A percentile compares a stretch with the other conserved stretches of the same genome.
These are phyloP conservation scores for Salvia rosmarinus DNA, from an alignment of 257 asterid species.

Conservation along the genomic window DNA sequence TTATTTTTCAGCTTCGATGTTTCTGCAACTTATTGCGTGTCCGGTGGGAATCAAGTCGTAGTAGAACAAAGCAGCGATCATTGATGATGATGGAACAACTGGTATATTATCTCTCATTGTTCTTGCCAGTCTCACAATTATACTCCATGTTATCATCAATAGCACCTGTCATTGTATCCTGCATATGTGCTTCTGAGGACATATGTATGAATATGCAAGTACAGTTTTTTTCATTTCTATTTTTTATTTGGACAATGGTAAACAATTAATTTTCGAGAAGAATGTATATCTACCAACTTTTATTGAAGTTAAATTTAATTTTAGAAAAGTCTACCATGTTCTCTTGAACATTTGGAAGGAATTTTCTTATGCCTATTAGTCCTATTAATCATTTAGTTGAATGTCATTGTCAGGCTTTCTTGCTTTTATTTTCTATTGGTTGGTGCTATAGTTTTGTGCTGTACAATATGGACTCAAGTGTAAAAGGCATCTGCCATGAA, in stretches of 20 bases:
- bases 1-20: slow-evolving; percentile 53
- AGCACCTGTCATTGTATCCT: slow-evolving; percentile 2
- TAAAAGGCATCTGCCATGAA: background rate
- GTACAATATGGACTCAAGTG: slow-evolving; percentile 1
- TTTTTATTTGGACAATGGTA: slow-evolving; percentile 10
- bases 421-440: background rate
- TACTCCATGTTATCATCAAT: slow-evolving; percentile 7
- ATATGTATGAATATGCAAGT: slow-evolving; percentile 1
- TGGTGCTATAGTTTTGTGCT: slow-evolving; percentile 15
- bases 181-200: slow-evolving; percentile 15
- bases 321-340: background rate
- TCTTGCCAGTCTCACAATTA: slow-evolving; percentile 10
- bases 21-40: slow-evolving; percentile 72
- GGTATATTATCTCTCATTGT: slow-evolving; percentile 43
- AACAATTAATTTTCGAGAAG: background rate
- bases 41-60: slow-evolving; percentile 91
- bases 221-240: background rate
- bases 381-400: background rate
- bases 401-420: background rate
- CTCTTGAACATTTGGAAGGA: background rate
- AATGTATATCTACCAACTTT: slow-evolving; percentile 1
- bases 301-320: background rate
- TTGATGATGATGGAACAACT: slow-evolving; percentile 81
- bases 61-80: slow-evolving; percentile 93
- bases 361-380: background rate